These are phyloP conservation scores for Chytriomyces sp. DNA, from an alignment of 192 early-diverging fungal species.

Conservation along the genomic window DNA sequence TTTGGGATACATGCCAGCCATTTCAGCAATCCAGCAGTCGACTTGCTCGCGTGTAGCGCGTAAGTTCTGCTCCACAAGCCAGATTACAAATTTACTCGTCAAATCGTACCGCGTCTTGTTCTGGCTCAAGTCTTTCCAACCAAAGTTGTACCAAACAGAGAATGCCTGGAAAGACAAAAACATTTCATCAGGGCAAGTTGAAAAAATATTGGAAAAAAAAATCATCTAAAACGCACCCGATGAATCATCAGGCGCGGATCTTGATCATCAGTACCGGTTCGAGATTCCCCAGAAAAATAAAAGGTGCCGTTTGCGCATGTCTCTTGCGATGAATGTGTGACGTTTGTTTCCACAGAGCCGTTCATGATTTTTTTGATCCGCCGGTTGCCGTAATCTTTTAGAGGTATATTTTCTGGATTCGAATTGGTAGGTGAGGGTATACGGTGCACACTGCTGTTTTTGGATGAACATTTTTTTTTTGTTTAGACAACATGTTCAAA, in stretches of 20 bases:
- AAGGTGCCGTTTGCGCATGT: neutral
- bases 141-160: slow-evolving; percentile 24
- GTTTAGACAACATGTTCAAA: too few relatives aligned
- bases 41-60: neutral
- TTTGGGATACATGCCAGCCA: slow-evolving; percentile 20
- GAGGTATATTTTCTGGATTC: too few relatives aligned
- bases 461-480: too few relatives aligned
- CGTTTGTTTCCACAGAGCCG: too few relatives aligned
- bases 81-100: slow-evolving; percentile 19
- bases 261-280: neutral
- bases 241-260: slow-evolving; percentile 13
- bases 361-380: too few relatives aligned
- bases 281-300: neutral
- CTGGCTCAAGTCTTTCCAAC: slow-evolving; percentile 25
- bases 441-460: too few relatives aligned
- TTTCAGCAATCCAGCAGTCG: slow-evolving; percentile 14
- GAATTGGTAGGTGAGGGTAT: too few relatives aligned
- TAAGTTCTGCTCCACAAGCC: slow-evolving; percentile 18
- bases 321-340: too few relatives aligned
- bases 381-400: too few relatives aligned
- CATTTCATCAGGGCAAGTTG: neutral
- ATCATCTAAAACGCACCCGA: neutral
- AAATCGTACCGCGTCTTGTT: slow-evolving; percentile 15
- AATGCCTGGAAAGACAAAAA: slow-evolving; percentile 12
- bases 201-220: slow-evolving; percentile 8